These are phyloP conservation scores for Pseudogymnoascus sp. DNA, from an alignment of 2,329 filamentous ascomycete species.

Conservation along the genomic window DNA sequence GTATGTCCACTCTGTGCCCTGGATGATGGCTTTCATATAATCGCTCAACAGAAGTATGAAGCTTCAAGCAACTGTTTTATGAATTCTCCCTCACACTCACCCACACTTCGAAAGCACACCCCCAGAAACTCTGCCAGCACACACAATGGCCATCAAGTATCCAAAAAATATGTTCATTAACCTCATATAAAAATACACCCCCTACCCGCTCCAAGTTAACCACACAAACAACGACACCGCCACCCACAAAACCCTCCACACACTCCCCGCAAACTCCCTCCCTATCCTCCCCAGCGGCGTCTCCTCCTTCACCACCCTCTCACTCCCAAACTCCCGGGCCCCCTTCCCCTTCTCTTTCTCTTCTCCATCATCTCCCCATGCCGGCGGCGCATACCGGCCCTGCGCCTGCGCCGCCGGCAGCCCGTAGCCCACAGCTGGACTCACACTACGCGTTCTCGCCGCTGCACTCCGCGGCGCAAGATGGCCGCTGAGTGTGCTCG, in stretches of 20 bases:
- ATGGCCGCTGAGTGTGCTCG: constrained; percentile 16
- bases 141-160: background rate
- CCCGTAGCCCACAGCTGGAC: constrained; percentile 25
- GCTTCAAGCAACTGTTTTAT: background rate
- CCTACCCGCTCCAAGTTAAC: constrained; percentile 54
- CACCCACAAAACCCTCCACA: constrained; percentile 57
- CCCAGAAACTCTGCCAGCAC: background rate
- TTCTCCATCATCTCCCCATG: background rate
- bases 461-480: constrained; percentile 23
- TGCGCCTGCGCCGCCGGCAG: constrained; percentile 19
- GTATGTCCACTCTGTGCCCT: background rate
- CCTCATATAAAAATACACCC: background rate
- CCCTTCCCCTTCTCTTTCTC: constrained; percentile 11
- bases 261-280: constrained; percentile 52
- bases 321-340: background rate
- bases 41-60: background rate
- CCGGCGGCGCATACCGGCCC: constrained; percentile 16
- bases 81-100: background rate
- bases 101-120: background rate
- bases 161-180: background rate
- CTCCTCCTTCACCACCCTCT: constrained; percentile 22
- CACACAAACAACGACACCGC: constrained; percentile 58
- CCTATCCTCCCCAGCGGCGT: constrained; percentile 40
- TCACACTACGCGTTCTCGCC: constrained; percentile 22
- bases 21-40: background rate